These are phyloP conservation scores for Albizia julibrissin DNA, from an alignment of 306 rosid species.

Conservation along the genomic window DNA sequence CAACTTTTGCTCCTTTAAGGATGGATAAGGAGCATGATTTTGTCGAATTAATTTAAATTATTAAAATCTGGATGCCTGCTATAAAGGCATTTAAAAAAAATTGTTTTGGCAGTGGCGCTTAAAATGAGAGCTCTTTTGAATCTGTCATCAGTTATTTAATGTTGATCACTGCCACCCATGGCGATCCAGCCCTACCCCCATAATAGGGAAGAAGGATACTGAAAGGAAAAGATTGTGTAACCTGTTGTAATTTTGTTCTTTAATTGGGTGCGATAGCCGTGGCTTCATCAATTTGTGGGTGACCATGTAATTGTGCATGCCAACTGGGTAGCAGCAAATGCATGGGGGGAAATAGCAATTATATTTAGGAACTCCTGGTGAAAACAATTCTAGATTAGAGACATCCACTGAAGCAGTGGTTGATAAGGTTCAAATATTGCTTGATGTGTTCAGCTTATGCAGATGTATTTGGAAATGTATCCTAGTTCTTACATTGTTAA, in stretches of 20 bases:
- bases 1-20: background rate
- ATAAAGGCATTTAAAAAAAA: background rate
- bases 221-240: background rate
- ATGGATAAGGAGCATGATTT: background rate
- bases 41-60: background rate
- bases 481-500: background rate
- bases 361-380: background rate
- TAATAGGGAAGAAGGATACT: conserved; percentile 7
- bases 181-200: background rate
- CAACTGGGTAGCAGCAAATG: background rate
- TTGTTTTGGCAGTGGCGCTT: conserved; percentile 13
- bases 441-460: background rate
- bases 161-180: background rate
- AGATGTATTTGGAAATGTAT: background rate
- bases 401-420: background rate
- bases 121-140: conserved; percentile 9
- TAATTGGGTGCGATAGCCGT: background rate
- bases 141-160: background rate
- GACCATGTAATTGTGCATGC: background rate
- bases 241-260: background rate
- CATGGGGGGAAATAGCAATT: background rate
- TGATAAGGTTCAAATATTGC: background rate
- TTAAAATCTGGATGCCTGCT: background rate
- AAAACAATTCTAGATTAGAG: background rate
- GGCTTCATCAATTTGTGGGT: background rate